phyloP scores from a whole-genome alignment of 345 rosid species.

The Eucalyptus urophylla region DNA sequence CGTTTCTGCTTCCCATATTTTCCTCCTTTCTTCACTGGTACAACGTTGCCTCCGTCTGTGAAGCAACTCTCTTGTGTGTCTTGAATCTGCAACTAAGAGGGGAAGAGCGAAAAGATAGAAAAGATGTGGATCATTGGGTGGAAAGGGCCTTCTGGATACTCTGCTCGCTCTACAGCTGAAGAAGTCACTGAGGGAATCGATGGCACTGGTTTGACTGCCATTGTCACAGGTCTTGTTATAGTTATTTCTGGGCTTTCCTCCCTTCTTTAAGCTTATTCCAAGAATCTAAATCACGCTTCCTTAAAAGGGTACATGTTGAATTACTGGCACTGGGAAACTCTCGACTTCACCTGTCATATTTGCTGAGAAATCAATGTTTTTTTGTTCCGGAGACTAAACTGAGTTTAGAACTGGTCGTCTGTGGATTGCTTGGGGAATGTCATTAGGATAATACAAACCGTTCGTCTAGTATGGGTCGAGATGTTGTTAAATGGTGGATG shows the following conservation, averaged over 20 bases:
- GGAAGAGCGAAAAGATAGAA: background rate
- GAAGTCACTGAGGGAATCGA: conserved; percentile 36
- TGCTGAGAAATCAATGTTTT: background rate
- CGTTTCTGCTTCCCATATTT: background rate
- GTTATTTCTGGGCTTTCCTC: background rate
- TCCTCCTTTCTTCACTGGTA: background rate
- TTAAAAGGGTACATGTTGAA: background rate
- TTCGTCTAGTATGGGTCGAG: background rate
- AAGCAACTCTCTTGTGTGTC: background rate
- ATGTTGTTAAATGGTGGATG: background rate
- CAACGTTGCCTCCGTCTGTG: background rate
- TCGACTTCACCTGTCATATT: background rate
- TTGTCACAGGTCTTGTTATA: conserved; percentile 26
- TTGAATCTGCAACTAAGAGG: background rate
- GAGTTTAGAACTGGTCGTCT: background rate
- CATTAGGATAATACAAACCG: background rate
- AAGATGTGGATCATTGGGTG: conserved; percentile 11
- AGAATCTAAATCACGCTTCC: background rate
- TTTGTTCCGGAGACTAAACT: background rate
- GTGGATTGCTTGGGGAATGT: background rate
- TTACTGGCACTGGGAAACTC: background rate
- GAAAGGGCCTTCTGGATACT: conserved; percentile 31
- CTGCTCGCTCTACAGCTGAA: conserved; percentile 24
- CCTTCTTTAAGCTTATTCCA: background rate
- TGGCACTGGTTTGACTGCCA: conserved; percentile 36